Evolutionary conservation across 495 filamentous ascomycete genomes (phyloP).

Genomic region (Endocarpon pusillum): DNA sequence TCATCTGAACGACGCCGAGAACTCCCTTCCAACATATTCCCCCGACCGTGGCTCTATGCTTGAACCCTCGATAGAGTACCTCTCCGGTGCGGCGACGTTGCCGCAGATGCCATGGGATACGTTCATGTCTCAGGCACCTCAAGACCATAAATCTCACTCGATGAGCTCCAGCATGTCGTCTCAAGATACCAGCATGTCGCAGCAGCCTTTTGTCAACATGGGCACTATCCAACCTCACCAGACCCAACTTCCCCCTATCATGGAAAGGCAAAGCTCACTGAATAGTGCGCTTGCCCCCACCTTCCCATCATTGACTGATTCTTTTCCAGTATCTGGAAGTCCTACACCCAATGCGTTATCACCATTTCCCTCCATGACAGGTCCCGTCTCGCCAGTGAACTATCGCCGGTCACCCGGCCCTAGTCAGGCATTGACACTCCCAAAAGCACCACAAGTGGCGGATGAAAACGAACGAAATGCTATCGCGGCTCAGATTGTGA

Average conservation of each 20-base stretch:
- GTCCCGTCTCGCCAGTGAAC: slow-evolving; percentile 52
- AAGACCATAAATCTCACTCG: slow-evolving; percentile 51
- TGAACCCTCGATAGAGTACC: slow-evolving; percentile 54
- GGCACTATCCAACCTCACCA: slow-evolving; percentile 35
- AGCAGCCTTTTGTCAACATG: slow-evolving; percentile 35
- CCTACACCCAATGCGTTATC: slow-evolving; percentile 70
- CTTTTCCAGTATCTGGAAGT: slow-evolving; percentile 48
- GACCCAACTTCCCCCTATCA: slow-evolving; percentile 45
- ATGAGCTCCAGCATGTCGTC: slow-evolving; percentile 46
- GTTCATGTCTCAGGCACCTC: slow-evolving; percentile 46
- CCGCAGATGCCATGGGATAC: slow-evolving; percentile 85
- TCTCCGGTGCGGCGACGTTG: slow-evolving; percentile 58
- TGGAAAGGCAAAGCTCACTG: slow-evolving; percentile 43
- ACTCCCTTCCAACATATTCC: slow-evolving; percentile 55
- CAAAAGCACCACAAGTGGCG: slow-evolving; percentile 47
- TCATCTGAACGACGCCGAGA: slow-evolving; percentile 53
- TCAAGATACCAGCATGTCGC: slow-evolving; percentile 45
- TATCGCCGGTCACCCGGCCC: slow-evolving; percentile 52
- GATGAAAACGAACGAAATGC: slow-evolving; percentile 15
- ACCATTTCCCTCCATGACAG: slow-evolving; percentile 58
- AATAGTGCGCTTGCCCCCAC: slow-evolving; percentile 41
- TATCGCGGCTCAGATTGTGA: slow-evolving; percentile 56
- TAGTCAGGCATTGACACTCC: slow-evolving; percentile 42
- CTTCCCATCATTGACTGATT: slow-evolving; percentile 50
- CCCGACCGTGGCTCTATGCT: slow-evolving; percentile 48